Evolutionary conservation across 176 grass and related monocot genomes (phyloP).

Genomic region (Ensete ventricosum): DNA sequence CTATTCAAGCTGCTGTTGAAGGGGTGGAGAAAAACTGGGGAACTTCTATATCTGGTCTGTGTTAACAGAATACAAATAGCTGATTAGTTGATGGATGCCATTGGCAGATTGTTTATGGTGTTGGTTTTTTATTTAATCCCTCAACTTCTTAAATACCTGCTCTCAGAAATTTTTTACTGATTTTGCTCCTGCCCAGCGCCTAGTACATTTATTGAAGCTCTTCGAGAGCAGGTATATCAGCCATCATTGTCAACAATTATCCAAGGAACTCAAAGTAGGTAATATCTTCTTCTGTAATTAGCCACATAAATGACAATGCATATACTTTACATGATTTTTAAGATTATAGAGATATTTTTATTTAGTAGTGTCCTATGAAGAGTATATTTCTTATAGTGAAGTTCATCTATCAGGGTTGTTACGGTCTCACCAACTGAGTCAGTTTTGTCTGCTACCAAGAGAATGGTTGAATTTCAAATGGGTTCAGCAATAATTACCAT

Average conservation of each 20-base stretch:
- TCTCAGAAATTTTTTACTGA: background rate
- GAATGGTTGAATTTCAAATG: slow-evolving; percentile 51
- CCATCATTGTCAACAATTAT: slow-evolving; percentile 50
- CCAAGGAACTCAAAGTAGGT: slow-evolving; percentile 46
- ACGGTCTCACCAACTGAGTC: slow-evolving; percentile 45
- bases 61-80: background rate
- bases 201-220: slow-evolving; percentile 39
- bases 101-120: background rate
- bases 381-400: background rate
- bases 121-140: background rate
- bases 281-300: background rate
- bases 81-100: background rate
- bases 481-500: slow-evolving; percentile 46
- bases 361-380: background rate
- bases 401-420: slow-evolving; percentile 33
- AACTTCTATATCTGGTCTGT: slow-evolving; percentile 20
- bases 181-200: slow-evolving; percentile 16
- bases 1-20: slow-evolving; percentile 4
- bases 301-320: too few species aligned
- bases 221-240: slow-evolving; percentile 57
- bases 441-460: slow-evolving; percentile 52
- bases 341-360: background rate
- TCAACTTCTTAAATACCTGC: background rate
- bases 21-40: slow-evolving; percentile 44
- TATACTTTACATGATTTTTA: background rate